Conservation (phyloP, 2,329 filamentous ascomycete species). For the Cladosporium sp. region DNA sequence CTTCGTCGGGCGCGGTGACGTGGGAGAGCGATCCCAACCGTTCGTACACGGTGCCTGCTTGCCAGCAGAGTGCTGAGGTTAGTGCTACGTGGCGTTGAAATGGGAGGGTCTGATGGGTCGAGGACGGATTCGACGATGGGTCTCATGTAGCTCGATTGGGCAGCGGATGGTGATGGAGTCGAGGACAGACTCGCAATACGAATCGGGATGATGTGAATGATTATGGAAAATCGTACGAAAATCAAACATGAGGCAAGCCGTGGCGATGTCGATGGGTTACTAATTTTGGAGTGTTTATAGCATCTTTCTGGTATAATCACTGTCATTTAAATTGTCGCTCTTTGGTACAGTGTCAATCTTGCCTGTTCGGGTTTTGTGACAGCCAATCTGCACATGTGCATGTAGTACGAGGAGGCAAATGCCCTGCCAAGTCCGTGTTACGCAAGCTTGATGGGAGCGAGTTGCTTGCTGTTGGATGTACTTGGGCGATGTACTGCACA, state of each 20-base stretch:
- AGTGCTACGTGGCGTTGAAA: not conserved
- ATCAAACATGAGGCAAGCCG: not conserved
- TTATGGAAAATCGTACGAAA: not conserved
- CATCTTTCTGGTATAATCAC: not conserved
- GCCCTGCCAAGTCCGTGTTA: not conserved
- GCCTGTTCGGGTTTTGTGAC: not conserved
- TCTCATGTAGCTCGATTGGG: no score
- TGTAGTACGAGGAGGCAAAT: not conserved
- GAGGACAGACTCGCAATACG: not conserved
- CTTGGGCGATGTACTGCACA: not conserved
- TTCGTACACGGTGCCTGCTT: not conserved
- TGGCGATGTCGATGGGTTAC: not conserved
- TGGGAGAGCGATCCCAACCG: slow-evolving; percentile 1
- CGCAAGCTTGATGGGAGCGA: not conserved
- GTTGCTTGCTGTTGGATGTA: not conserved
- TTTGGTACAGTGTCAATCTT: not conserved
- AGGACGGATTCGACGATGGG: not conserved
- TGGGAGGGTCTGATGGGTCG: no score
- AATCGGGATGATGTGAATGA: not conserved
- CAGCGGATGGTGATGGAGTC: no score
- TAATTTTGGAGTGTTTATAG: not conserved
- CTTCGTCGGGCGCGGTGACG: not conserved
- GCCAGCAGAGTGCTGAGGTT: not conserved
- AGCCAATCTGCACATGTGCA: not conserved
- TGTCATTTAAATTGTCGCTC: not conserved